These are phyloP conservation scores for Pleomassaria siparia DNA, from an alignment of 2,329 filamentous ascomycete species.

Conservation along the genomic window DNA sequence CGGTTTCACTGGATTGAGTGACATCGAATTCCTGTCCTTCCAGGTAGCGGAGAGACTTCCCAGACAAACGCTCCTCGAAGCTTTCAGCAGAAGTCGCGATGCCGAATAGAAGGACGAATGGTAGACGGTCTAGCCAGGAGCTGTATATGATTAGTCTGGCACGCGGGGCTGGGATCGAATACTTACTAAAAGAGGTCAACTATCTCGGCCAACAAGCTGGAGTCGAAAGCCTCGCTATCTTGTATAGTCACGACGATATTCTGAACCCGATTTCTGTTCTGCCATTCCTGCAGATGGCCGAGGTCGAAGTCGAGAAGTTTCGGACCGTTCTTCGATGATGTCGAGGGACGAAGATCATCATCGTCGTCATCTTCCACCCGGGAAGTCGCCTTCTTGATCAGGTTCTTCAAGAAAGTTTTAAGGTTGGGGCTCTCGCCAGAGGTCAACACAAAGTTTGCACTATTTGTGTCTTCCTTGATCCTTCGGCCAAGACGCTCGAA, in stretches of 20 bases:
- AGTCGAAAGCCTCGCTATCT: slow-evolving; percentile 81
- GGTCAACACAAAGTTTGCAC: slow-evolving; percentile 66
- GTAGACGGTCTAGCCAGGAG: slow-evolving; percentile 73
- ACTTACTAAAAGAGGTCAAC: slow-evolving; percentile 68
- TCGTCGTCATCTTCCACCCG: slow-evolving; percentile 61
- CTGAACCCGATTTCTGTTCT: slow-evolving; percentile 55
- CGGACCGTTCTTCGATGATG: slow-evolving; percentile 52
- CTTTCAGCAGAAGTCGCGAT: slow-evolving; percentile 81
- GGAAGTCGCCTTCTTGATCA: slow-evolving; percentile 67
- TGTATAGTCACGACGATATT: slow-evolving; percentile 74
- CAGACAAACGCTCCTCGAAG: slow-evolving; percentile 72
- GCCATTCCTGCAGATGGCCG: slow-evolving; percentile 65
- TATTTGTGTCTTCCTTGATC: slow-evolving; percentile 46
- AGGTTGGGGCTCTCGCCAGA: slow-evolving; percentile 73
- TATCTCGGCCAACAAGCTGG: slow-evolving; percentile 68
- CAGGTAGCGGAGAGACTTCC: slow-evolving; percentile 66
- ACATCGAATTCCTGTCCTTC: slow-evolving; percentile 76
- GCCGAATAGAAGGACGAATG: slow-evolving; percentile 75
- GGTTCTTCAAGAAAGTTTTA: slow-evolving; percentile 70
- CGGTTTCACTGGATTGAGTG: slow-evolving; percentile 68
- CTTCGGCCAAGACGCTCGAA: slow-evolving; percentile 65
- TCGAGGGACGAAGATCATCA: slow-evolving; percentile 20
- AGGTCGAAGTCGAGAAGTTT: slow-evolving; percentile 78
- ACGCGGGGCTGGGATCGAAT: not conserved
- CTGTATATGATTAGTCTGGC: slow-evolving; percentile 38